Percentiles rank a stretch among this genome's conserved stretches.
phyloP scores from a whole-genome alignment of 306 rosid genomes.

The Inga oerstediana region DNA sequence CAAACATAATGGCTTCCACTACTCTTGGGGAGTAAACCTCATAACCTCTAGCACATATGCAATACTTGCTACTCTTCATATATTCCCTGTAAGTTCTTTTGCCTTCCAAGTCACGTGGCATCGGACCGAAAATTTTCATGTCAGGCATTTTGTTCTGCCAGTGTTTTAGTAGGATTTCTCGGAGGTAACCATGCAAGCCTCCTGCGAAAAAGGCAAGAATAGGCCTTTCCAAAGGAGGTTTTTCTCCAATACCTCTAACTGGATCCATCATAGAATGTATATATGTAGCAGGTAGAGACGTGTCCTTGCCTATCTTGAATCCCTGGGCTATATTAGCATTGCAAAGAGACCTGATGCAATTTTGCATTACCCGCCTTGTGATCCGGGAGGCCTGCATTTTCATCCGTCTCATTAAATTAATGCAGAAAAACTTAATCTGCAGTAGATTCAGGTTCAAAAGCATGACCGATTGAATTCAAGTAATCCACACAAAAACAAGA shows the following conservation, averaged over 20 bases:
- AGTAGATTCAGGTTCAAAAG: conserved; percentile 17
- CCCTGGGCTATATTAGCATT: conserved; percentile 72
- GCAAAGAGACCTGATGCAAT: conserved; percentile 78
- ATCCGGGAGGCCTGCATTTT: conserved; percentile 67
- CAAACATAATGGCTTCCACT: conserved; percentile 66
- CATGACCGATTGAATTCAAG: background rate
- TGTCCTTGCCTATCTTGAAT: conserved; percentile 79
- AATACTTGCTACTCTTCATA: conserved; percentile 85
- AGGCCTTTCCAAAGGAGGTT: conserved; percentile 63
- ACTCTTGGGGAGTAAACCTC: conserved; percentile 83
- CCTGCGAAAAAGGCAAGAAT: conserved; percentile 82
- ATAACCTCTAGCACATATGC: conserved; percentile 86
- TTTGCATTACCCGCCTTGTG: conserved; percentile 61
- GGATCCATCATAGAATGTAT: conserved; percentile 65
- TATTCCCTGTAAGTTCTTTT: conserved; percentile 65
- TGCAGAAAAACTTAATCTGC: conserved; percentile 10
- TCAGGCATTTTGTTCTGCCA: conserved; percentile 76
- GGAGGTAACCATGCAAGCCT: conserved; percentile 75
- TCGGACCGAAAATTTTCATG: conserved; percentile 83
- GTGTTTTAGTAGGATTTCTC: conserved; percentile 64
- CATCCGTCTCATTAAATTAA: conserved; percentile 21
- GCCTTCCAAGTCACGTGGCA: conserved; percentile 69
- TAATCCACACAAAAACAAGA: background rate
- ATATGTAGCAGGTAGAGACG: conserved; percentile 75
- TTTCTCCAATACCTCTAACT: conserved; percentile 51